Percentiles rank a stretch among this genome's conserved stretches.
Conservation (phyloP, 2,329 filamentous ascomycete species). For the Beauveria sp. region DNA sequence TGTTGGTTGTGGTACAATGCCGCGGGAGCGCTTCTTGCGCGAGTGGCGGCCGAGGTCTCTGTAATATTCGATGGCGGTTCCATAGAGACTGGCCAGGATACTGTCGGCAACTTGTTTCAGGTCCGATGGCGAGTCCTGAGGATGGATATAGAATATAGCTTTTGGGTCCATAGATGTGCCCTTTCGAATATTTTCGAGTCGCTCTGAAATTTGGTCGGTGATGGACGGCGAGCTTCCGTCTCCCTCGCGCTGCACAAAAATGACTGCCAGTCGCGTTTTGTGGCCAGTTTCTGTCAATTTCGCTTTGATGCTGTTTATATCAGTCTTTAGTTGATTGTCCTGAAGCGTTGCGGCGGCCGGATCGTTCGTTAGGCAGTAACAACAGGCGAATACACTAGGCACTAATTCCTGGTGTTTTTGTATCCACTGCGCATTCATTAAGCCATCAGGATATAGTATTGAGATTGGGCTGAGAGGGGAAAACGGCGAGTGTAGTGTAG, state of each 20-base stretch:
- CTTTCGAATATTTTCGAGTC: slow-evolving; percentile 70
- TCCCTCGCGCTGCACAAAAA: slow-evolving; percentile 32
- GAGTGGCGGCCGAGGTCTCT: slow-evolving; percentile 88
- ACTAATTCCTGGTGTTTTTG: slow-evolving; percentile 81
- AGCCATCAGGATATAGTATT: slow-evolving; percentile 78
- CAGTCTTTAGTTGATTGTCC: slow-evolving; percentile 80
- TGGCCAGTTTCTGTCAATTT: slow-evolving; percentile 63
- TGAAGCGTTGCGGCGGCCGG: slow-evolving; percentile 65
- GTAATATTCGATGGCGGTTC: slow-evolving; percentile 79
- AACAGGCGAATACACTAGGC: slow-evolving; percentile 72
- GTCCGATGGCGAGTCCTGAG: slow-evolving; percentile 63
- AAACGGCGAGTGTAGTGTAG: slow-evolving; percentile 78
- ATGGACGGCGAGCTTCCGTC: slow-evolving; percentile 32
- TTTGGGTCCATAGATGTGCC: slow-evolving; percentile 76
- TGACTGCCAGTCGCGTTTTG: slow-evolving; percentile 68
- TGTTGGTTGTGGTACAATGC: slow-evolving; percentile 70
- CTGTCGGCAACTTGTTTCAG: slow-evolving; percentile 65
- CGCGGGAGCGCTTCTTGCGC: slow-evolving; percentile 77
- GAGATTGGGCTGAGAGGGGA: slow-evolving; percentile 83
- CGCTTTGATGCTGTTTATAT: slow-evolving; percentile 71
- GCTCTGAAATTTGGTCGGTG: slow-evolving; percentile 59
- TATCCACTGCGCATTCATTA: slow-evolving; percentile 76
- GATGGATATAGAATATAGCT: slow-evolving; percentile 76
- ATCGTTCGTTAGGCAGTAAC: slow-evolving; percentile 70
- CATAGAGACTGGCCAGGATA: slow-evolving; percentile 65